Evolutionary conservation across 768 basidiomycete genomes (phyloP).

Genomic region (Suillus bovinus): DNA sequence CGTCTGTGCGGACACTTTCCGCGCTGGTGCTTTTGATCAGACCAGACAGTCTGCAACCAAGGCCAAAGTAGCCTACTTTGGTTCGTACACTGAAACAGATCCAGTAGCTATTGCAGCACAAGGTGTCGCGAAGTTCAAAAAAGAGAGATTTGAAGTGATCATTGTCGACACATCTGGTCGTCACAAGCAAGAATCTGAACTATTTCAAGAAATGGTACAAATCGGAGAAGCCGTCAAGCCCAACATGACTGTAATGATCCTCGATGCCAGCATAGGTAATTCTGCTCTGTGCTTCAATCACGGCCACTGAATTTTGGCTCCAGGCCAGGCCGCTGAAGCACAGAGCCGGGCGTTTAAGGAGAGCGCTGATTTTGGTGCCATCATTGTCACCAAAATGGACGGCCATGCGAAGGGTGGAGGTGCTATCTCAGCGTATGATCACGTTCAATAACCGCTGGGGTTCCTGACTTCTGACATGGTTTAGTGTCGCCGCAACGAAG

Average conservation of each 20-base stretch:
- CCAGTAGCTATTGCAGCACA: slow-evolving; percentile 93
- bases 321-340: slow-evolving; percentile 96
- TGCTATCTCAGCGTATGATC: slow-evolving; percentile 93
- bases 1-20: slow-evolving; percentile 98
- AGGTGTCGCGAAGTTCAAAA: slow-evolving; percentile 96
- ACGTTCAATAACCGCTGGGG: not conserved
- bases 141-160: slow-evolving; percentile 97
- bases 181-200: slow-evolving; percentile 94
- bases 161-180: slow-evolving; percentile 98
- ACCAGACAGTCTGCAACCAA: slow-evolving; percentile 98
- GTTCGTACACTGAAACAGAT: slow-evolving; percentile 98
- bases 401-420: slow-evolving; percentile 99
- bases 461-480: not conserved
- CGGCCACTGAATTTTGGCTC: slow-evolving; percentile 4
- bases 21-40: slow-evolving; percentile 99
- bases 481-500: slow-evolving; percentile 95
- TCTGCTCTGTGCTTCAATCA: slow-evolving; percentile 6
- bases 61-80: slow-evolving; percentile 98
- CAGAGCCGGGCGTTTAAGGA: slow-evolving; percentile 98
- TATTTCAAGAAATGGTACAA: slow-evolving; percentile 98
- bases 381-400: slow-evolving; percentile 99
- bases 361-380: slow-evolving; percentile 95
- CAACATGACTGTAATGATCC: slow-evolving; percentile 92
- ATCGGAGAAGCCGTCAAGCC: slow-evolving; percentile 93
- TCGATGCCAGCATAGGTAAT: slow-evolving; percentile 95